Evolutionary conservation across 805 yeast genomes (phyloP).

Genomic region (Candida wancherniae): DNA sequence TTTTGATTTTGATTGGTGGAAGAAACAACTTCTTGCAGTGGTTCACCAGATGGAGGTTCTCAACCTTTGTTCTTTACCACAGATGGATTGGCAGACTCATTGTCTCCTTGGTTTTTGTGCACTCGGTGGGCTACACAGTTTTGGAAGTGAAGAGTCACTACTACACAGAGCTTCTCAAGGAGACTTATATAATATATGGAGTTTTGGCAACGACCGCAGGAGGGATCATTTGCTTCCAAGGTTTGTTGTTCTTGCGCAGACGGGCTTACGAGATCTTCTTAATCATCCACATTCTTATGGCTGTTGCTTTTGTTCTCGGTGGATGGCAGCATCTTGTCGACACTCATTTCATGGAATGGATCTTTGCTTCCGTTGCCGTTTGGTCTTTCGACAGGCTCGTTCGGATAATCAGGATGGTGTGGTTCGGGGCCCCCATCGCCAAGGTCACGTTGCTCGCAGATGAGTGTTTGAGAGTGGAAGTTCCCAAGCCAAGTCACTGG

Average conservation of each 20-base stretch:
- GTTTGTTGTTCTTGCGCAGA: constrained; percentile 14
- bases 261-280: constrained; percentile 15
- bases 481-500: constrained; percentile 37
- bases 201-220: constrained; percentile 11
- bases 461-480: constrained; percentile 33
- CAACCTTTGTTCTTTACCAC: constrained; percentile 16
- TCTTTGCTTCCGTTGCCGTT: constrained; percentile 16
- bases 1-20: constrained; percentile 17
- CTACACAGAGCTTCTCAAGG: constrained; percentile 4
- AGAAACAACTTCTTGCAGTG: constrained; percentile 18
- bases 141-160: constrained; percentile 1
- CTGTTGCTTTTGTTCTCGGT: constrained; percentile 13
- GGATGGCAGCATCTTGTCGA: constrained; percentile 14
- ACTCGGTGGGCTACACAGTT: constrained; percentile 11
- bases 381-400: constrained; percentile 35
- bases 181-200: constrained; percentile 14
- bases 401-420: constrained; percentile 23
- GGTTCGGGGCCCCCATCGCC: constrained; percentile 35
- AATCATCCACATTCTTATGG: constrained; percentile 15
- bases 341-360: constrained; percentile 10
- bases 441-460: constrained; percentile 26
- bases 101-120: constrained; percentile 14
- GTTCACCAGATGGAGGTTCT: constrained; percentile 17
- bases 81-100: constrained; percentile 18
- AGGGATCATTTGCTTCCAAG: constrained; percentile 15